These are phyloP conservation scores for Dichotomopilus funicola DNA, from an alignment of 2,329 filamentous ascomycete species.

Conservation along the genomic window DNA sequence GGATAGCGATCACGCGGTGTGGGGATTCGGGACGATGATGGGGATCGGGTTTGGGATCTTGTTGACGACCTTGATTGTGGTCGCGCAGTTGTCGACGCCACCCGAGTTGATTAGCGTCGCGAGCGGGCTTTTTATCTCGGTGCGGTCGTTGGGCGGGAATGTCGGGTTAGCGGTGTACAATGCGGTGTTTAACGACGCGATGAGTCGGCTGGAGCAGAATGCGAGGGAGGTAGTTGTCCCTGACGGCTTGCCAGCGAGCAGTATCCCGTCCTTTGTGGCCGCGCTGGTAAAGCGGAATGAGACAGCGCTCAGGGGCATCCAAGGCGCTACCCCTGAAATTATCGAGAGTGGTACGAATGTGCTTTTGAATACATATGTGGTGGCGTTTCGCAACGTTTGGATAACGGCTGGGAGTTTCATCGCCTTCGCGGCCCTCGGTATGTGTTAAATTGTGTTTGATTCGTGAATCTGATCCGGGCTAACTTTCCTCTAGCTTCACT, in stretches of 20 bases:
- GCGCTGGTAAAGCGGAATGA: conserved; percentile 25
- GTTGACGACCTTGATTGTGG: conserved; percentile 31
- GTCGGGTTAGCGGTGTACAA: conserved; percentile 41
- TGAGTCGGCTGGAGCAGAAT: conserved; percentile 26
- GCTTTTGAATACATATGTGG: conserved; percentile 26
- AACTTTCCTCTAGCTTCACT: conserved; percentile 3
- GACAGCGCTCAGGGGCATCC: conserved; percentile 23
- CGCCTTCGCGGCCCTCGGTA: conserved; percentile 26
- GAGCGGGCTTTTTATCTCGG: conserved; percentile 31
- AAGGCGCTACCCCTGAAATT: conserved; percentile 26
- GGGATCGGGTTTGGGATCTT: conserved; percentile 28
- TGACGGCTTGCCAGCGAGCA: conserved; percentile 23
- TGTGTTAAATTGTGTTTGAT: conserved; percentile 3
- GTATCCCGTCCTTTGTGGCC: conserved; percentile 25
- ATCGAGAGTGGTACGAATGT: conserved; percentile 24
- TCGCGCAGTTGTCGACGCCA: conserved; percentile 30
- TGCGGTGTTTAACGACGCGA: conserved; percentile 23
- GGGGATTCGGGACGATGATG: conserved; percentile 33
- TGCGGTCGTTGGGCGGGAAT: conserved; percentile 40
- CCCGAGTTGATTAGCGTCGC: conserved; percentile 30
- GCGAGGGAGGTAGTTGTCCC: conserved; percentile 28
- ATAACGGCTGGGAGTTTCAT: conserved; percentile 26
- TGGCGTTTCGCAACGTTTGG: conserved; percentile 31
- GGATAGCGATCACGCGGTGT: conserved; percentile 22
- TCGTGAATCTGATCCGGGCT: background rate